Conservation (phyloP, 2,329 filamentous ascomycete genomes). For the Orbilia quercus region DNA sequence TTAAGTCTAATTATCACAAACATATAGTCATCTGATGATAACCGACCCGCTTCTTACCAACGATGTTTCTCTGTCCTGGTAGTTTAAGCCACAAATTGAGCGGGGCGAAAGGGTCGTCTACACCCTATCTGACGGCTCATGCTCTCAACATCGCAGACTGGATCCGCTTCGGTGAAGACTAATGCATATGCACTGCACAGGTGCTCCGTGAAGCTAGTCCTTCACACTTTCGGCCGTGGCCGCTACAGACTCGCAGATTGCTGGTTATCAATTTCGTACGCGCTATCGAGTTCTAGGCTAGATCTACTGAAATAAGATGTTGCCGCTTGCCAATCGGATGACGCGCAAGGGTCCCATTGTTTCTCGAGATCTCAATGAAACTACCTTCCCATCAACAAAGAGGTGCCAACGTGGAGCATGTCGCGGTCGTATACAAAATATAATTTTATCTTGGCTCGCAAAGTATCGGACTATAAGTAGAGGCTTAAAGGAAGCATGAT, state of each 20-base stretch:
- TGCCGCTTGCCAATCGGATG: neutral
- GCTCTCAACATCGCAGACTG: no score
- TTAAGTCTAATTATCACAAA: neutral
- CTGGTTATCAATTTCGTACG: neutral
- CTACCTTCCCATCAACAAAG: constrained; percentile 1
- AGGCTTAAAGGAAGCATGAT: neutral
- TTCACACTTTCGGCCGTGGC: no score
- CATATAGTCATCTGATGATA: neutral
- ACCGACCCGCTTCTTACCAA: neutral
- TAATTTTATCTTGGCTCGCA: neutral
- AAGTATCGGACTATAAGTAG: neutral
- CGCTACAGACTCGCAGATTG: no score
- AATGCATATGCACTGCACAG: no score
- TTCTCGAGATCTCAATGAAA: neutral
- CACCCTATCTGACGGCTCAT: no score
- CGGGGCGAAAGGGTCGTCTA: neutral
- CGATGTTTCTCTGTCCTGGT: no score
- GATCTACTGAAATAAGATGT: neutral
- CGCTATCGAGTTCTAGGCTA: neutral
- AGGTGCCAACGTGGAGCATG: neutral
- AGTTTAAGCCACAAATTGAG: neutral
- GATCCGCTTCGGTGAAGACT: no score
- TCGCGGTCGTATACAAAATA: neutral
- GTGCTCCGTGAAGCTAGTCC: no score
- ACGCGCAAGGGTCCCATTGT: neutral